Evolutionary conservation across 2,329 filamentous ascomycete species (phyloP).

Genomic region (Mollisiaceae sp.): DNA sequence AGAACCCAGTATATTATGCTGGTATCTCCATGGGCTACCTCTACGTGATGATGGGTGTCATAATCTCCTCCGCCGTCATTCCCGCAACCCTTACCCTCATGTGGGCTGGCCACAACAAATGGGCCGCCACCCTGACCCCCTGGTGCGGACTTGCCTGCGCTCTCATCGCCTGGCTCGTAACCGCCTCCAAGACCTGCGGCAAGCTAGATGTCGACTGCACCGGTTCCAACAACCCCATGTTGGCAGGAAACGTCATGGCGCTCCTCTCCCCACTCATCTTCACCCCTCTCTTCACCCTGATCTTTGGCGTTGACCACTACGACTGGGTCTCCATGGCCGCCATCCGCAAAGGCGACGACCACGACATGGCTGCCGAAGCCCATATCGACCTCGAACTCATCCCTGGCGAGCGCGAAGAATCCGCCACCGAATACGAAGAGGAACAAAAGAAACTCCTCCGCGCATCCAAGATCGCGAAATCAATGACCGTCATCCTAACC

Average conservation of each 20-base stretch:
- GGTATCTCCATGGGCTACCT: conserved; percentile 86
- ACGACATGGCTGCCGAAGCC: conserved; percentile 67
- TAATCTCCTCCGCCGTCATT: conserved; percentile 84
- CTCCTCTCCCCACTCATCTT: conserved; percentile 78
- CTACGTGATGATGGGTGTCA: conserved; percentile 89
- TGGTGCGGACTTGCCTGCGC: conserved; percentile 71
- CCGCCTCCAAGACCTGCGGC: conserved; percentile 71
- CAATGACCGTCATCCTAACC: conserved; percentile 65
- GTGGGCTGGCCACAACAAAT: conserved; percentile 81
- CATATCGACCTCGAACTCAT: conserved; percentile 69
- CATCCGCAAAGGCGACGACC: conserved; percentile 81
- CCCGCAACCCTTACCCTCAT: conserved; percentile 81
- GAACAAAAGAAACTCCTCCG: conserved; percentile 55
- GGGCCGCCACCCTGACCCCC: conserved; percentile 72
- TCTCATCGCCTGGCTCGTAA: conserved; percentile 79
- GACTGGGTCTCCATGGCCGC: conserved; percentile 84
- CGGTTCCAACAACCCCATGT: conserved; percentile 85
- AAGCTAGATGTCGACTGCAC: conserved; percentile 74
- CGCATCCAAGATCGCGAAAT: conserved; percentile 56
- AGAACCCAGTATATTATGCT: conserved; percentile 49
- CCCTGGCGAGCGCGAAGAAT: conserved; percentile 52
- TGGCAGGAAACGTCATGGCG: conserved; percentile 84
- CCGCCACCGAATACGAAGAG: conserved; percentile 47
- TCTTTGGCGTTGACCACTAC: conserved; percentile 71
- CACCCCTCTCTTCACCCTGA: conserved; percentile 75